These are phyloP conservation scores for Fusarium nanum DNA, from an alignment of 2,329 filamentous ascomycete genomes.

Conservation along the genomic window DNA sequence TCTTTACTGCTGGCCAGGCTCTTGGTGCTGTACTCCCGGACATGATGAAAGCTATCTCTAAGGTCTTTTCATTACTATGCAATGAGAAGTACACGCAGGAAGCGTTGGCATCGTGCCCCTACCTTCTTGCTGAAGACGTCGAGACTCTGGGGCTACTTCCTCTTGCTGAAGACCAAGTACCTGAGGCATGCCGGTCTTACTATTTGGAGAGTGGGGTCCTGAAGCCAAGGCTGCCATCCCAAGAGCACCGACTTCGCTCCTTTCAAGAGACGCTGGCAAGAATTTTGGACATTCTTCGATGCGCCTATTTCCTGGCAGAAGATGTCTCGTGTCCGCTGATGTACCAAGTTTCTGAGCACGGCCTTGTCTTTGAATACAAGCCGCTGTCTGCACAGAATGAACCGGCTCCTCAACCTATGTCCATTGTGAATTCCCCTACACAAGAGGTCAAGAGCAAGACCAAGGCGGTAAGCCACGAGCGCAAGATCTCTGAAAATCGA, in stretches of 20 bases:
- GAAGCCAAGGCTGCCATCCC: slow-evolving; percentile 55
- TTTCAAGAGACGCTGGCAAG: slow-evolving; percentile 58
- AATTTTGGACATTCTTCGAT: slow-evolving; percentile 61
- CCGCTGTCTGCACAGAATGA: slow-evolving; percentile 13
- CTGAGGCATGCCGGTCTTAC: slow-evolving; percentile 55
- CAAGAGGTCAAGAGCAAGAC: slow-evolving; percentile 17
- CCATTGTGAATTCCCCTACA: slow-evolving; percentile 32
- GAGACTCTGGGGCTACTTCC: slow-evolving; percentile 59
- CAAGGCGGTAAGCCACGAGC: slow-evolving; percentile 19
- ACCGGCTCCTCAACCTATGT: slow-evolving; percentile 19
- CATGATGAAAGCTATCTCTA: slow-evolving; percentile 60
- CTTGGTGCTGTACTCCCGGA: slow-evolving; percentile 59
- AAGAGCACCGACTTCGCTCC: slow-evolving; percentile 48
- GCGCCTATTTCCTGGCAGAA: slow-evolving; percentile 60
- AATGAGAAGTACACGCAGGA: slow-evolving; percentile 55
- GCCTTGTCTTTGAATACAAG: slow-evolving; percentile 52
- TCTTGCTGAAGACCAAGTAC: slow-evolving; percentile 54
- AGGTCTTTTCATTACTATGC: slow-evolving; percentile 62
- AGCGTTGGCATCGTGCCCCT: slow-evolving; percentile 56
- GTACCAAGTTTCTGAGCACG: slow-evolving; percentile 44
- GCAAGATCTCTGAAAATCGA: slow-evolving; percentile 16
- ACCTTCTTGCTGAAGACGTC: slow-evolving; percentile 65
- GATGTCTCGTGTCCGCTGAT: slow-evolving; percentile 55
- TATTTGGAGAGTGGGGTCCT: slow-evolving; percentile 50
- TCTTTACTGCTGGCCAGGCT: slow-evolving; percentile 59